These are phyloP conservation scores for Exophiala dermatitidis DNA, from an alignment of 2,329 filamentous ascomycete species.

Conservation along the genomic window DNA sequence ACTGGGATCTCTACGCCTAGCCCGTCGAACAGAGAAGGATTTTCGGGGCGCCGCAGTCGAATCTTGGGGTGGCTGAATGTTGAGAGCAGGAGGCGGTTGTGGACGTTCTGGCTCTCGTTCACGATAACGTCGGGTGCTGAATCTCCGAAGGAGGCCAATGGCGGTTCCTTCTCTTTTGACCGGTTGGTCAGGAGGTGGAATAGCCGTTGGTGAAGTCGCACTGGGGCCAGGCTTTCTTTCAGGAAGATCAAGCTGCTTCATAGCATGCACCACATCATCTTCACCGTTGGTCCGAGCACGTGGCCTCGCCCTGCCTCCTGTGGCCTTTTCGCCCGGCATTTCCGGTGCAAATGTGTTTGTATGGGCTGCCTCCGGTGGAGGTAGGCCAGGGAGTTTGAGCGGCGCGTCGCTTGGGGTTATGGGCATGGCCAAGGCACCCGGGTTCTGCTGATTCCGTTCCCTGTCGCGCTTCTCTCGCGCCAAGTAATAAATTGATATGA, in stretches of 20 bases:
- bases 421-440: slow-evolving; percentile 53
- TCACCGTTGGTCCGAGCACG: slow-evolving; percentile 90
- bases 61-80: slow-evolving; percentile 71
- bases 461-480: slow-evolving; percentile 84
- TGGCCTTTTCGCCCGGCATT: slow-evolving; percentile 80
- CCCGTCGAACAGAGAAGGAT: slow-evolving; percentile 75
- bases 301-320: slow-evolving; percentile 72
- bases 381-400: slow-evolving; percentile 64
- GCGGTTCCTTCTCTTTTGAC: slow-evolving; percentile 81
- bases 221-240: slow-evolving; percentile 35
- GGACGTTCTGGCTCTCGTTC: slow-evolving; percentile 53
- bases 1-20: slow-evolving; percentile 48
- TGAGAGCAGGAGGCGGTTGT: slow-evolving; percentile 66
- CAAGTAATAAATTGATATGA: slow-evolving; percentile 90
- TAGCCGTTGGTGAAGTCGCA: slow-evolving; percentile 7
- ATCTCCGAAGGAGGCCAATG: slow-evolving; percentile 73
- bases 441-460: slow-evolving; percentile 56
- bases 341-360: slow-evolving; percentile 82
- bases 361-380: slow-evolving; percentile 75
- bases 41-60: slow-evolving; percentile 60
- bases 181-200: slow-evolving; percentile 48
- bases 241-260: slow-evolving; percentile 58
- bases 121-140: slow-evolving; percentile 76
- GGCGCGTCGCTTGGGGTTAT: slow-evolving; percentile 50
- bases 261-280: slow-evolving; percentile 71